Evolutionary conservation across 1,284 basidiomycete genomes (phyloP), one percentile per base, ranked within the genome.

Genomic region (Tausonia pullulans): DNA sequence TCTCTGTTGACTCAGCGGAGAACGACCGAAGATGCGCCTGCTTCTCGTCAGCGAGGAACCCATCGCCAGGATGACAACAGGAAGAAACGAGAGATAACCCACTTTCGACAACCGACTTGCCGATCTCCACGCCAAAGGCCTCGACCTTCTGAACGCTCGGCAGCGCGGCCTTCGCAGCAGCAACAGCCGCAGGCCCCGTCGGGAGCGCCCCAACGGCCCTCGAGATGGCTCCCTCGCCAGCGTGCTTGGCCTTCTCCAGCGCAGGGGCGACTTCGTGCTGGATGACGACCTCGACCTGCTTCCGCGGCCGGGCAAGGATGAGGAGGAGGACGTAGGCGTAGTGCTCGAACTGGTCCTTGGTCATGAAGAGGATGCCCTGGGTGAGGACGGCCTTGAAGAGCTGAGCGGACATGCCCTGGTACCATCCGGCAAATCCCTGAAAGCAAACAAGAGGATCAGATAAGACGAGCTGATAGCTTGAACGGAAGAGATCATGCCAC

Each of bases 341-440:
- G 53, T 65, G 69, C 68, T 78, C 77, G 65, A 78, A 77, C 64
- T 77, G 73, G 62, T 76, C 76, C 69, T 78, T 78, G 54, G 73
- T 73, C 52, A 77, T 75, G 66, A 78, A 78, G 16, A 77, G 69
- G 68, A 78, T 78, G 58, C 75, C 81, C 73, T 82, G 81, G 40
- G 80, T 79, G n/a, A 83, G 73, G 14, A 82, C 81, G 5, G 81
- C 81, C 74, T 83, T 83, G 68, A 79, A 74, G 69, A 83, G 81
- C 74, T 83, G 82, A 14, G 81, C 81, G 68, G 78, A 75, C 75
- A 86, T 78, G 65, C 95, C 95, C 84, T 92, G 89, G 77, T 99
- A 98, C 91, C 91, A 96, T n/a, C 96, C 95, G 14, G 78, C 68
- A 69, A 90, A 78, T 1, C 90, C 91, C 71, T 92, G 82, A 44